phyloP scores from a whole-genome alignment of 768 basidiomycete species.

The Leucocoprinus sp. region DNA sequence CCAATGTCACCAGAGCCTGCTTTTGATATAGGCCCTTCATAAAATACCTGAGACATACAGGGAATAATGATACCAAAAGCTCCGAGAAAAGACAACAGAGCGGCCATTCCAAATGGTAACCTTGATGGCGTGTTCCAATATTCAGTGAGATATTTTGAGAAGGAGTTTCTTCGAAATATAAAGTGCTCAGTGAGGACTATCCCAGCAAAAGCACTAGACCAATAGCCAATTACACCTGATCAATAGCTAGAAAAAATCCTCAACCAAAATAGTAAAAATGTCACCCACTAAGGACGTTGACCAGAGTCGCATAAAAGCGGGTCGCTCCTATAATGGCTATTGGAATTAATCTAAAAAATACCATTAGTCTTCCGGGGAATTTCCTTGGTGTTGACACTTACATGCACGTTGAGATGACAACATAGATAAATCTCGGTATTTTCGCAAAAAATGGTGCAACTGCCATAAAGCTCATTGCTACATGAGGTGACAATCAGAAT shows the following conservation, averaged over 20 bases:
- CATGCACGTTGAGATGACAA: slow-evolving; percentile 59
- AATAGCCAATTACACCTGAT: slow-evolving; percentile 45
- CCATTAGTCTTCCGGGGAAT: not conserved
- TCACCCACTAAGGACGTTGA: slow-evolving; percentile 51
- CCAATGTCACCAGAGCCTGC: slow-evolving; percentile 62
- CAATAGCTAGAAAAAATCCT: not conserved
- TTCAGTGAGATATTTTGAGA: slow-evolving; percentile 37
- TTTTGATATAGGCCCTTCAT: slow-evolving; percentile 56
- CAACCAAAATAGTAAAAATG: not conserved
- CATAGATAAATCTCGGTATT: slow-evolving; percentile 65
- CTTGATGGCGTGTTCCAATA: slow-evolving; percentile 46
- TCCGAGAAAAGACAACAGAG: slow-evolving; percentile 40
- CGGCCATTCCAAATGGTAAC: slow-evolving; percentile 59
- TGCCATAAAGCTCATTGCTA: slow-evolving; percentile 57
- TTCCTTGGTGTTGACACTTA: slow-evolving; percentile 25
- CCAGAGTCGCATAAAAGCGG: slow-evolving; percentile 55
- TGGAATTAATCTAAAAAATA: slow-evolving; percentile 45
- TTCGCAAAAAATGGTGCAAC: slow-evolving; percentile 42
- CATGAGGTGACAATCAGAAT: not conserved
- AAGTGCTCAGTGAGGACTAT: slow-evolving; percentile 62
- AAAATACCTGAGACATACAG: slow-evolving; percentile 68
- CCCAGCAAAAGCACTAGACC: slow-evolving; percentile 47
- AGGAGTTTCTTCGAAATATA: slow-evolving; percentile 46
- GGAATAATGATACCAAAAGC: slow-evolving; percentile 53
- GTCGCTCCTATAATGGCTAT: slow-evolving; percentile 63